phyloP scores from a whole-genome alignment of 352 stramenopile genomes.

The Globisporangium parvum region DNA sequence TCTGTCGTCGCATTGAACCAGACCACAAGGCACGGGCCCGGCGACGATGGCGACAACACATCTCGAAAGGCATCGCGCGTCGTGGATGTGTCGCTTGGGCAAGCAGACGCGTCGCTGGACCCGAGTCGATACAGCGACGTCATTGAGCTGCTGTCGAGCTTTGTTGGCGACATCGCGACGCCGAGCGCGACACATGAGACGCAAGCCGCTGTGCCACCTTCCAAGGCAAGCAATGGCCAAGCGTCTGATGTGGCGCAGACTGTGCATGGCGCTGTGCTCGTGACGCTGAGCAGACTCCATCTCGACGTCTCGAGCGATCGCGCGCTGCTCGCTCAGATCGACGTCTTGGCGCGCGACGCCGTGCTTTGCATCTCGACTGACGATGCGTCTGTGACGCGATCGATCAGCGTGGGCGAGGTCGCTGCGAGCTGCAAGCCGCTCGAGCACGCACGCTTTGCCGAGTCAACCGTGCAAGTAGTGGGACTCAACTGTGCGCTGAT shows the following conservation, averaged over 20 bases:
- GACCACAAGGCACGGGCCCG: background rate
- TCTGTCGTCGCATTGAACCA: background rate
- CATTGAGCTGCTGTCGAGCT: slow-evolving; percentile 9
- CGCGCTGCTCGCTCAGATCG: background rate
- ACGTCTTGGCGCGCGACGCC: slow-evolving; percentile 6
- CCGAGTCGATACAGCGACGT: slow-evolving; percentile 5
- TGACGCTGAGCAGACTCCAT: slow-evolving; percentile 28
- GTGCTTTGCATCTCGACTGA: slow-evolving; percentile 6
- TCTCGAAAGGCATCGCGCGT: background rate
- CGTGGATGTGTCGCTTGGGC: slow-evolving; percentile 13
- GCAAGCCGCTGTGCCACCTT: background rate
- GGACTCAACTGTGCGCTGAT: slow-evolving; percentile 1
- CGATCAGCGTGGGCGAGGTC: slow-evolving; percentile 4
- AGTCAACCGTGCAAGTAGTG: slow-evolving; percentile 6
- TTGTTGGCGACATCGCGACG: slow-evolving; percentile 7
- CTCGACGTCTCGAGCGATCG: slow-evolving; percentile 14
- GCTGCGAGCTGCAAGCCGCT: slow-evolving; percentile 4
- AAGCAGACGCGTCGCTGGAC: slow-evolving; percentile 8
- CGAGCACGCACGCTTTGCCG: background rate
- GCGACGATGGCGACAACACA: too few species aligned
- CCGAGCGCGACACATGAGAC: background rate
- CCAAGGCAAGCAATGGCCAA: too few species aligned
- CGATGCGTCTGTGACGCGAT: background rate
- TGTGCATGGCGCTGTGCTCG: slow-evolving; percentile 12
- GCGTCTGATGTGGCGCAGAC: too few species aligned